Conservation (phyloP, 495 filamentous ascomycete genomes). For the Copromyces sp. region DNA sequence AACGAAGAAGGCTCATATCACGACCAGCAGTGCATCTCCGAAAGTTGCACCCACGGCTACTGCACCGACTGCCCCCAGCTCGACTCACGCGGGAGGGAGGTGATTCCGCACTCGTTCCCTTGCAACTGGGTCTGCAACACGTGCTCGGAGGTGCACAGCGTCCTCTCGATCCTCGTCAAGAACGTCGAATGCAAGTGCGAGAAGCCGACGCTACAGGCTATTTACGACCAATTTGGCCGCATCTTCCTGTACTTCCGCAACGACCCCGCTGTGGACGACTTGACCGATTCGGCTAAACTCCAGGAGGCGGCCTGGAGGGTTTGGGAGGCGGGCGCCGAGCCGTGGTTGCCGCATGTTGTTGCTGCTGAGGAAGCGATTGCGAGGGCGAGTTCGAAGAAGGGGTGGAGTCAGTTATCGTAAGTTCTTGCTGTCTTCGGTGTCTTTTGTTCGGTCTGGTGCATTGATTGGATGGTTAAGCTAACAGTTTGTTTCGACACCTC, state of each 20-base stretch:
- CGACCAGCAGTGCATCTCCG: background rate
- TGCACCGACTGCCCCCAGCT: constrained; percentile 7
- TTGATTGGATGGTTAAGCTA: background rate
- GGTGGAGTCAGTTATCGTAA: constrained; percentile 11
- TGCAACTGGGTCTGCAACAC: constrained; percentile 21
- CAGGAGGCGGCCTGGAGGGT: constrained; percentile 20
- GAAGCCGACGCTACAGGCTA: constrained; percentile 16
- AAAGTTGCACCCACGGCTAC: constrained; percentile 6
- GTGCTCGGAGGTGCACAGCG: constrained; percentile 11
- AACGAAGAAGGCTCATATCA: background rate
- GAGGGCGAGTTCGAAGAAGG: constrained; percentile 9
- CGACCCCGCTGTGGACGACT: constrained; percentile 19
- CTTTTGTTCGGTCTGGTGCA: background rate
- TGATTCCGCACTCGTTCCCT: constrained; percentile 17
- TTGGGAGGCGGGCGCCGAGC: constrained; percentile 15
- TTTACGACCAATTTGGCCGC: constrained; percentile 26
- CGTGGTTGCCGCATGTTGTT: constrained; percentile 11
- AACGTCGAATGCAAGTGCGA: constrained; percentile 12
- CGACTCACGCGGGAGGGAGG: constrained; percentile 3
- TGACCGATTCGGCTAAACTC: constrained; percentile 16
- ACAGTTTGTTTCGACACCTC: background rate
- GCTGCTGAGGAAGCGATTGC: constrained; percentile 16
- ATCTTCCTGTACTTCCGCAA: constrained; percentile 24
- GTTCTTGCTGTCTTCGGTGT: background rate
- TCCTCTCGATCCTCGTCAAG: constrained; percentile 11